phyloP scores from a whole-genome alignment of 352 stramenopile species.

The Globisporangium radiosum region DNA sequence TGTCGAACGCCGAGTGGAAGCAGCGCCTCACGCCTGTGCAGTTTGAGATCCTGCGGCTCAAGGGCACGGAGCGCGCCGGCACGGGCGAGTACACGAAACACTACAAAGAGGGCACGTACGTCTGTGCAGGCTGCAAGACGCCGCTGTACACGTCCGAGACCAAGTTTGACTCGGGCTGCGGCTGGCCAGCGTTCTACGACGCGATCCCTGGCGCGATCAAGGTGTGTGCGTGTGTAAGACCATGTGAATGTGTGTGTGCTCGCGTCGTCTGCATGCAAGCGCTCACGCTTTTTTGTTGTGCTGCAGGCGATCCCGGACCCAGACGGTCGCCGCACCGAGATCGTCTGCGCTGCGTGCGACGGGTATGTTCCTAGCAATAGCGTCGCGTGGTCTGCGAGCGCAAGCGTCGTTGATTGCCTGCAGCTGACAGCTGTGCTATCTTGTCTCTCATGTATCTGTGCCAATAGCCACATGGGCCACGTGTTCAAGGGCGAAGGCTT shows the following conservation, averaged over 20 bases:
- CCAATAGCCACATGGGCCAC: conserved; percentile 82
- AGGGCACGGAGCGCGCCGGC: conserved; percentile 84
- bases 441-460: conserved; percentile 2
- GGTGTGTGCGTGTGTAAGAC: conserved; percentile 14
- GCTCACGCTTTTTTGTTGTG: not conserved
- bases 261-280: not conserved
- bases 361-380: conserved; percentile 30
- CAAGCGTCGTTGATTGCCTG: too few species aligned
- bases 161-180: conserved; percentile 89
- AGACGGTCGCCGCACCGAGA: conserved; percentile 77
- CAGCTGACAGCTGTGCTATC: not conserved
- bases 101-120: conserved; percentile 79
- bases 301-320: conserved; percentile 51
- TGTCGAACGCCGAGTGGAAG: conserved; percentile 82
- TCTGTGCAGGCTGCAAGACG: conserved; percentile 83
- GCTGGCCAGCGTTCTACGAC: conserved; percentile 89
- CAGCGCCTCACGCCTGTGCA: conserved; percentile 65
- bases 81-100: conserved; percentile 89
- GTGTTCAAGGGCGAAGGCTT: conserved; percentile 89
- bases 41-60: conserved; percentile 85
- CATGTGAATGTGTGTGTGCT: not conserved
- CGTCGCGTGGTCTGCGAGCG: too few species aligned
- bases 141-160: conserved; percentile 83
- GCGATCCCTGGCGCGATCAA: conserved; percentile 85
- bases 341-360: conserved; percentile 84